Base-by-base conservation (phyloP, 805 yeast species). In the Pichia exigua region DNA sequence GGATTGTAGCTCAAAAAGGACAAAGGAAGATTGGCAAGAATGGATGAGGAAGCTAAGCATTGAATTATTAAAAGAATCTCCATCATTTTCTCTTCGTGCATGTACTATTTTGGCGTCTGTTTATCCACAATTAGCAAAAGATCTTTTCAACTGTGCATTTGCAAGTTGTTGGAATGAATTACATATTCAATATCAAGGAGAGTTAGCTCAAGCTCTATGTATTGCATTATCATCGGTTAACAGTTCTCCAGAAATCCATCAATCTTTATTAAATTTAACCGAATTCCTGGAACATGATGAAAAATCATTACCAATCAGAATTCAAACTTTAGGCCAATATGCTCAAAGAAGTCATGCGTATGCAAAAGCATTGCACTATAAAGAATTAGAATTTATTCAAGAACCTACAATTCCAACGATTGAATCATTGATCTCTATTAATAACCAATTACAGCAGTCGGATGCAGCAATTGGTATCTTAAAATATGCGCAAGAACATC, bases 261-360 rank as follows among this genome's bases (percentile, higher is more conserved):
- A 94, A 63, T 85, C 90, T 1, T 73, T 94, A 53, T 73, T 94
- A 58, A 91, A 92, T 57, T 72, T 94, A 51, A 96, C 96, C 0
- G 99, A 94, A 66, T 94, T 87, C 62, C 85, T 94, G 94, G 99
- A 94, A 64, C 98, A 92, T 61, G 97, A 92, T 66, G 97, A 90
- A 59, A 91, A 90, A 61, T 87, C 97, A 0, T 74, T 94, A 53
- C 97, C 97, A 0, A 86, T 94, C 43, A 85, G 95, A 35, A 87
- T 87, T n/a, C 81, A 91, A 4, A 87, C 95, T 0, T 72, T 94
- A 54, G 96, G 97, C 3, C 89, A 84, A 59, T 92, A 90, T 63
- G 97, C 98, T 3, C 95, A 88, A 63, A 76, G 94, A 55, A 88
- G 97, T 57, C 99, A 95, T 68, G 98, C 97, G 1, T 95, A 88